Base-by-base conservation (phyloP, 23 red algal genomes). In the Porphyridium purpureum region DNA sequence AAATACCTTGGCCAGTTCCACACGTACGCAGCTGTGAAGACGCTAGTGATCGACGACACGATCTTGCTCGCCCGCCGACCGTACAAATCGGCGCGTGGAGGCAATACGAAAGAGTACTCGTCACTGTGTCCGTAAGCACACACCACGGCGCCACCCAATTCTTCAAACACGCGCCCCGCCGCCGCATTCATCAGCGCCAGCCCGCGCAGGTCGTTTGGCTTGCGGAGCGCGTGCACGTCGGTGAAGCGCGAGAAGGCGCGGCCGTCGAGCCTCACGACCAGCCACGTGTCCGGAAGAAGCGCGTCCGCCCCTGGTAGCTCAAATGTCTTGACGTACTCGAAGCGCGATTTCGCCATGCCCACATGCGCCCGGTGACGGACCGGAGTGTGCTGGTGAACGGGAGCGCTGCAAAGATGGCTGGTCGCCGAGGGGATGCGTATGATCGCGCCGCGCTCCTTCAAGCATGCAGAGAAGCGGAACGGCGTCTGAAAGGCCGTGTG, bases 321-420 rank as follows among this genome's bases (percentile, higher is more conserved):
- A 48, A 82, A 93, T 20, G 9, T 19, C 40, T 93, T 93, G 28
- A 93, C 76, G 72, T 93, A 93, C 62, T 82, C 74, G 52, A 76
- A 93, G 4, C 72, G 62, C 1, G 86, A 93, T 51, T 72, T 70
- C 21, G 86, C 86, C 86, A 93, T 93, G 24, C 25, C 27, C n/a
- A n/a, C n/a, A n/a, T n/a, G n/a, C n/a, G n/a, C n/a, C n/a, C n/a
- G n/a, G n/a, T n/a, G n/a, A 17, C 27, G 11, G 11, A 14, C 38
- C 14, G 38, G n/a, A 44, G 11, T 44, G 11, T 44, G n/a, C n/a
- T n/a, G n/a, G n/a, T n/a, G n/a, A n/a, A n/a, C n/a, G n/a, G n/a
- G n/a, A n/a, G n/a, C n/a, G n/a, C n/a, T n/a, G n/a, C n/a, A n/a
- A n/a, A n/a, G n/a, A n/a, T n/a, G n/a, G n/a, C n/a, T n/a, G n/a